Evolutionary conservation across 139 green algal species (phyloP), one percentile per base, ranked within the genome.

Genomic region (Coelastrella sp.): DNA sequence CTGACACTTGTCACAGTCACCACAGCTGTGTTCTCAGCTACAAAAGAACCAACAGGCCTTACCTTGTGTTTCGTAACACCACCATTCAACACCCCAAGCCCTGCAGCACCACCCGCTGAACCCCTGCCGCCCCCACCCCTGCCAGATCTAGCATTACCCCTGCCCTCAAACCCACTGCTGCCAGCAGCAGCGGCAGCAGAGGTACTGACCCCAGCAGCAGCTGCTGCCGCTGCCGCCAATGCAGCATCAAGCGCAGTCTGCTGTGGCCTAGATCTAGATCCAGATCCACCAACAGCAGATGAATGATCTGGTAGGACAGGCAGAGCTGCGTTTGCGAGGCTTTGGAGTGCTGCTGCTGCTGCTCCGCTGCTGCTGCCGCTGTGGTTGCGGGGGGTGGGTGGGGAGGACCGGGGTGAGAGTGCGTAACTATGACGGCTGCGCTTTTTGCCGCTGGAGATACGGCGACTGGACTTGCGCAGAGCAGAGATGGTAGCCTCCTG

Each of bases 381-480:
- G 32, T 65, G 23, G 75, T 59, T 81, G 75, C 75, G 23, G 22
- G 75, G 23, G 23, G 75, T 60, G 32, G 23, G 11, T 14, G 23
- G 75, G 13, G 75, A 81, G 4, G 3, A 60, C 20, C 22, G 11
- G 32, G 75, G 23, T 19, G 75, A 60, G 4, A 81, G n/a, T n/a
- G 23, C 14, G 75, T 81, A 81, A 10, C 68, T 76, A 17, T 76
- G n/a, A 17, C 68, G 68, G 68, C 17, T 32, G 68, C 68, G 68
- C 68, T 76, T 76, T 23, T 80, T 80, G 74, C 74, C 74, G 2
- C 23, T 80, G 23, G 64, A 47, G 5, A 87, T 68, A 4, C 73
- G 54, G 82, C 82, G 82, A 65, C 82, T 87, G 65, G 64, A 79
- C 32, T 87, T 87, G 65, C 82, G 82, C 64, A 87, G 82, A 0